Conservation (phyloP, 768 basidiomycete genomes). For the Boletus insuetus region DNA sequence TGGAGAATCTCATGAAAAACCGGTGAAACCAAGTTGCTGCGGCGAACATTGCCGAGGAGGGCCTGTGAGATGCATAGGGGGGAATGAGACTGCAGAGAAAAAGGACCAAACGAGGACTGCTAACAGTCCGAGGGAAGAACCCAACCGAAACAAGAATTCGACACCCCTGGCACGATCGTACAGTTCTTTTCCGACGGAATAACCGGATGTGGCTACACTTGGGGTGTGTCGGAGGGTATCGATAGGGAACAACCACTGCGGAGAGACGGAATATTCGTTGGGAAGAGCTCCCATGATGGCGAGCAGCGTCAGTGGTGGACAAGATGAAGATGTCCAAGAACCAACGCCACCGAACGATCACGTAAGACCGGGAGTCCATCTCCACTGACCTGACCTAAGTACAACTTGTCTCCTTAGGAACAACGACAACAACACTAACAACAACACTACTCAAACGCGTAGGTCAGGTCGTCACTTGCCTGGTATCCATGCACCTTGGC, state of each 20-base stretch:
- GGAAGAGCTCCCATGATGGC: slow-evolving; percentile 21
- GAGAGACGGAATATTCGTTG: slow-evolving; percentile 28
- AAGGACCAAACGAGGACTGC: slow-evolving; percentile 31
- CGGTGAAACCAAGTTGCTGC: slow-evolving; percentile 91
- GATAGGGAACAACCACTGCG: slow-evolving; percentile 75
- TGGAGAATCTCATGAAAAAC: slow-evolving; percentile 84
- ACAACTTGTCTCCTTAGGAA: slow-evolving; percentile 1
- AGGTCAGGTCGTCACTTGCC: not conserved
- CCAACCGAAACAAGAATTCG: slow-evolving; percentile 82
- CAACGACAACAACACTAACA: not conserved
- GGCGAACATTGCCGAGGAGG: slow-evolving; percentile 78
- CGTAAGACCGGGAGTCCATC: slow-evolving; percentile 17
- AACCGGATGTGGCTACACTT: slow-evolving; percentile 45
- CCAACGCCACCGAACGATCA: slow-evolving; percentile 25
- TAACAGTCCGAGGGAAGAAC: slow-evolving; percentile 73
- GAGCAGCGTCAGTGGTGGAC: not conserved
- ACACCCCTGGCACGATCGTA: slow-evolving; percentile 79
- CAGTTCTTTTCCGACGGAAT: slow-evolving; percentile 60
- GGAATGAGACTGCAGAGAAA: slow-evolving; percentile 11
- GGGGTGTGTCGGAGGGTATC: slow-evolving; percentile 59
- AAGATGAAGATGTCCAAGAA: no score
- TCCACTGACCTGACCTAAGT: no score
- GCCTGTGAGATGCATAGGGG: slow-evolving; percentile 41
- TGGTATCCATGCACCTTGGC: not conserved
- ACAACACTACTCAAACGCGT: no score